Base-by-base conservation (phyloP, 1,284 basidiomycete genomes). In the Earliella scabrosa region DNA sequence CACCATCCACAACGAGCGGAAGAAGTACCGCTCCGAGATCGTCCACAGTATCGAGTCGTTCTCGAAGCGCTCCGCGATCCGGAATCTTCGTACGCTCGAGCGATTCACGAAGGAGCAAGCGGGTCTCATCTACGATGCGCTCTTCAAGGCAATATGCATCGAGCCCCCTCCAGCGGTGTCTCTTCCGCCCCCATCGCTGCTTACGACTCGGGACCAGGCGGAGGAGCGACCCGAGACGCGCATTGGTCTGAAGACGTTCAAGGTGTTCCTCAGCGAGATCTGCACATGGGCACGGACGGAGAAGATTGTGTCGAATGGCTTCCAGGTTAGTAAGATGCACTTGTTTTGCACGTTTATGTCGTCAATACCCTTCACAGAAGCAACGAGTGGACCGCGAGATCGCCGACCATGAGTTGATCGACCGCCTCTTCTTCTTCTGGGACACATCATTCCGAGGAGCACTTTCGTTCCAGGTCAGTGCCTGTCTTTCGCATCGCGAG, bases 251-350 rank as follows among this genome's bases (percentile, higher is more conserved):
- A 80, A 79, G 62, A 98, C 96, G 1, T 99, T 99, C 79, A 86
- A 83, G 61, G 80, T 90, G 34, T 98, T 98, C 75, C 73, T 99
- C 63, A 92, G 92, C 63, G 95, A 98, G 71, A 83, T 99, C 44
- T 92, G 90, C 18, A 97, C 94, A 0, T 99, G 97, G 97, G 97
- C 96, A 2, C 78, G 97, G 63, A 91, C 97, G 68, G 97, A 99
- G 74, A 94, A 89, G 72, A 84, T 98, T 45, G 94, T 98, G 16
- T 85, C 83, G 60, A 97, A 97, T 73, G 94, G 92, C 1, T 95
- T 97, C 70, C 89, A 93, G 76, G 91, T 93, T 65, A 56, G 82
- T 65, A 16, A 7, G 3, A 3, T 16, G 9, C n/a, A 23, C 14
- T 6, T 41, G 16, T 9, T 39, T 48, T 39, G 58, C 45, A 63